Evolutionary conservation across 106 monocot species (phyloP).

Genomic region (Platanthera zijinensis): DNA sequence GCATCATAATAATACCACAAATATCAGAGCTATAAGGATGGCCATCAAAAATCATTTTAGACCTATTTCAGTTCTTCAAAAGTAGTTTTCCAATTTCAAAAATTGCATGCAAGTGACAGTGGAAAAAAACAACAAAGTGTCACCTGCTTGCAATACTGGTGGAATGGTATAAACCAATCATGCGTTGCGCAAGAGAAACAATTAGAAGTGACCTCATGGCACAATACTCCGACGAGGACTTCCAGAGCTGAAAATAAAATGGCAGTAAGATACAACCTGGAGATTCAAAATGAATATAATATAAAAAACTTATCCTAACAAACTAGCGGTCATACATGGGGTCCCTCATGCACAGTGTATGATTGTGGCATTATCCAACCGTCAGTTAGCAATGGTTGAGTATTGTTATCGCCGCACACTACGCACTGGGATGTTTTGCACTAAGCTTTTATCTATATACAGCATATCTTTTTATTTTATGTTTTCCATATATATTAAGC

Average conservation of each 20-base stretch:
- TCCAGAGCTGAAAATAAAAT: slow-evolving; percentile 81
- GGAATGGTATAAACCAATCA: slow-evolving; percentile 72
- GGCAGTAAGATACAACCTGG: slow-evolving; percentile 1
- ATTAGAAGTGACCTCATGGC: slow-evolving; percentile 91
- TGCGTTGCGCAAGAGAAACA: slow-evolving; percentile 88
- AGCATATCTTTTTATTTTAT: no score
- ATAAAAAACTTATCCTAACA: slow-evolving; percentile 3
- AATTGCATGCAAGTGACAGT: not conserved
- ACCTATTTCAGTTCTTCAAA: not conserved
- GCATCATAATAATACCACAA: no score
- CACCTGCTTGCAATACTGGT: slow-evolving; percentile 72
- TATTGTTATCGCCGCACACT: no score
- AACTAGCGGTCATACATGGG: no score
- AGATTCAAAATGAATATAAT: not conserved
- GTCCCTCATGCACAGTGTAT: no score
- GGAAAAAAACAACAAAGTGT: not conserved
- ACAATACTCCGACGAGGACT: slow-evolving; percentile 79
- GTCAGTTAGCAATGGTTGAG: no score
- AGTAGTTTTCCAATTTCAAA: not conserved
- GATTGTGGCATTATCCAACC: no score
- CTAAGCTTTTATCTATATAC: no score
- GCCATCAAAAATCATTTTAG: no score
- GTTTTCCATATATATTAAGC: no score
- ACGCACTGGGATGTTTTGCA: no score
- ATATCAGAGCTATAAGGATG: no score